phyloP scores from a whole-genome alignment of 495 filamentous ascomycete species.

The Clohesyomyces aquaticus region DNA sequence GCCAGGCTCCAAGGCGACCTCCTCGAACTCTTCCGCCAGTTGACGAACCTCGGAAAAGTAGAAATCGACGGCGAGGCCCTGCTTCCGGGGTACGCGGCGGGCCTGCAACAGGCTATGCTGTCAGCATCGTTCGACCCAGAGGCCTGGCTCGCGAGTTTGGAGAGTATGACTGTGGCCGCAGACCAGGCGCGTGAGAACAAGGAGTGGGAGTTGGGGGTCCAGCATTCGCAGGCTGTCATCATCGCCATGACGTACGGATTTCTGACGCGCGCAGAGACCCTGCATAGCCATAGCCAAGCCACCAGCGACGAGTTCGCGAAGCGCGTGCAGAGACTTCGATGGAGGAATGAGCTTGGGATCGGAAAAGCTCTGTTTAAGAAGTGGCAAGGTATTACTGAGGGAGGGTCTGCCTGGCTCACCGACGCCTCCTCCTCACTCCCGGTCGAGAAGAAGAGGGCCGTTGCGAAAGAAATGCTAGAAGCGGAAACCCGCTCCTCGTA shows the following conservation, averaged over 20 bases:
- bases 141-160: slow-evolving; percentile 3
- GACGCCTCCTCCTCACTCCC: not conserved
- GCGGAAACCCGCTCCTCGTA: slow-evolving; percentile 15
- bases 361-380: slow-evolving; percentile 1
- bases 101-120: slow-evolving; percentile 5
- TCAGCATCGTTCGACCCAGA: slow-evolving; percentile 3
- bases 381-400: not conserved
- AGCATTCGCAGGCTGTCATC: slow-evolving; percentile 12
- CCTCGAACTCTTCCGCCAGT: slow-evolving; percentile 26
- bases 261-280: slow-evolving; percentile 25
- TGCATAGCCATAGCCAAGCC: slow-evolving; percentile 12
- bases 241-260: slow-evolving; percentile 25
- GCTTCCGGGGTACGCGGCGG: slow-evolving; percentile 17
- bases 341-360: slow-evolving; percentile 26
- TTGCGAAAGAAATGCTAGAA: slow-evolving; percentile 16
- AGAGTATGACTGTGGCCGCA: not conserved
- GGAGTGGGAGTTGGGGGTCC: not conserved
- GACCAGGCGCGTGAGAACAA: not conserved
- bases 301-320: slow-evolving; percentile 10
- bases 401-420: slow-evolving; percentile 1
- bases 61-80: not conserved
- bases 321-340: slow-evolving; percentile 20
- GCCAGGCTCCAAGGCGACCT: slow-evolving; percentile 24
- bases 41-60: slow-evolving; percentile 15
- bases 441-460: not conserved